Evolutionary conservation across 1,284 basidiomycete genomes (phyloP).

Genomic region (Baeospora myosura): DNA sequence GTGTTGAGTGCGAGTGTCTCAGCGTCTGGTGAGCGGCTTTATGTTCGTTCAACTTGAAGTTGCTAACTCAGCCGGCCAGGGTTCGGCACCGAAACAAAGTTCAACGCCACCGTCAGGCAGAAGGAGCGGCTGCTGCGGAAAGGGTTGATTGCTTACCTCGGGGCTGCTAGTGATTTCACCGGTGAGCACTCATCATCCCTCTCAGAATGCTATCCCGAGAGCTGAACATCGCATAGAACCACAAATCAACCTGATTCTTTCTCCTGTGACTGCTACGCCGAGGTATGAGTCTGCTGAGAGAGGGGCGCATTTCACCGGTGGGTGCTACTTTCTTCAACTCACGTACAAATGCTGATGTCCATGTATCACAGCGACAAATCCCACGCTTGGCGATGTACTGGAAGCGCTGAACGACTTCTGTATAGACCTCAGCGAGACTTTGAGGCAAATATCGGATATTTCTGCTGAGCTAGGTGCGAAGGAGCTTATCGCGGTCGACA

Average conservation of each 20-base stretch:
- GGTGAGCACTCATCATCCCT: slow-evolving; percentile 26
- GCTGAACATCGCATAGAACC: slow-evolving; percentile 34
- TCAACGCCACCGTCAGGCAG: slow-evolving; percentile 45
- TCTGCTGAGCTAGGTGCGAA: slow-evolving; percentile 65
- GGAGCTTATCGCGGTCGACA: slow-evolving; percentile 64
- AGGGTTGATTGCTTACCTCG: slow-evolving; percentile 59
- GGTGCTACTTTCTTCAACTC: neutral
- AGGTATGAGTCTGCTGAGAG: slow-evolving; percentile 42
- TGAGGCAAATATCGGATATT: slow-evolving; percentile 64
- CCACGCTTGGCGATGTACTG: slow-evolving; percentile 71
- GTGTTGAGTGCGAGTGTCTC: slow-evolving; percentile 44
- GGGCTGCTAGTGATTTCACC: slow-evolving; percentile 62
- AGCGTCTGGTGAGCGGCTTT: slow-evolving; percentile 41
- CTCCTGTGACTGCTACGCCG: slow-evolving; percentile 46
- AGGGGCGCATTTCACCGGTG: slow-evolving; percentile 23
- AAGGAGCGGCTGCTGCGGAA: slow-evolving; percentile 52
- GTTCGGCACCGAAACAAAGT: slow-evolving; percentile 45
- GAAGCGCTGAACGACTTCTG: slow-evolving; percentile 61
- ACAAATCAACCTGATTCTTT: slow-evolving; percentile 59
- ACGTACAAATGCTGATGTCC: slow-evolving; percentile 4
- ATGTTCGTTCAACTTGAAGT: slow-evolving; percentile 1
- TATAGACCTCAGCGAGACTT: slow-evolving; percentile 48
- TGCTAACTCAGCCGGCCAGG: slow-evolving; percentile 29
- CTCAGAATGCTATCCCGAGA: neutral
- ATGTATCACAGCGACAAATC: slow-evolving; percentile 51